Evolutionary conservation across 192 early-diverging fungal species (phyloP), one percentile per base, ranked within the genome.

Genomic region (Powellomyces hirtus): DNA sequence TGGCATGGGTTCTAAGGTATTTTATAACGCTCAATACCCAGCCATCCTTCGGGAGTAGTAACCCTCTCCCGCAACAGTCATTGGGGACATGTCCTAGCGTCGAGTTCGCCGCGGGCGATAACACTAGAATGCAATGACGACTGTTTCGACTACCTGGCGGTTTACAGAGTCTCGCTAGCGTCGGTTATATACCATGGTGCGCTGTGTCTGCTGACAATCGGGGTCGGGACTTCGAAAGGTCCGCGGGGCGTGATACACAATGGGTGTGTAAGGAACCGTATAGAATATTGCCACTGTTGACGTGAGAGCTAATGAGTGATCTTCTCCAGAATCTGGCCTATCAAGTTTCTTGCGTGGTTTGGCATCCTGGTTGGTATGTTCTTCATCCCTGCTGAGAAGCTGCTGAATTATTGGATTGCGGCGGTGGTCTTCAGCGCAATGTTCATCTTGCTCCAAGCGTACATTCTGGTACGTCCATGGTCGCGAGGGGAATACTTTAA

Each of bases 391-490:
- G 92, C 87, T 69, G 18, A 20, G 3, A 8, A 18, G 29, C 37
- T 66, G n/a, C 10, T 11, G 11, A 52, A 55, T 10, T 66, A 56
- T 38, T 66, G 87, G 84, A 59, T 96, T 94, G 45, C 51, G 7
- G 50, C 51, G 20, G 30, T 66, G 2, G 52, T 56, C 33, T 66
- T 66, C 38, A 56, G 51, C 37, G 50, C 51, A 4, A 64, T 94
- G n/a, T 96, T 96, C 61, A 84, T 96, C 59, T 79, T 96, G 13
- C 82, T 96, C 72, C 93, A 94, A 53, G 77, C 93, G 26, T 83
- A 93, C 33, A 78, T 96, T 34, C 77, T 96, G 20, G 90, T 96
- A 20, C 91, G 94, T 62, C 91, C 51, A 26, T 8, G 8, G 26
- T 42, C 40, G n/a, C n/a, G n/a, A n/a, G n/a, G n/a, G n/a, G n/a